Base-by-base conservation (phyloP, 805 yeast species). In the Yamadazyma sp. region DNA sequence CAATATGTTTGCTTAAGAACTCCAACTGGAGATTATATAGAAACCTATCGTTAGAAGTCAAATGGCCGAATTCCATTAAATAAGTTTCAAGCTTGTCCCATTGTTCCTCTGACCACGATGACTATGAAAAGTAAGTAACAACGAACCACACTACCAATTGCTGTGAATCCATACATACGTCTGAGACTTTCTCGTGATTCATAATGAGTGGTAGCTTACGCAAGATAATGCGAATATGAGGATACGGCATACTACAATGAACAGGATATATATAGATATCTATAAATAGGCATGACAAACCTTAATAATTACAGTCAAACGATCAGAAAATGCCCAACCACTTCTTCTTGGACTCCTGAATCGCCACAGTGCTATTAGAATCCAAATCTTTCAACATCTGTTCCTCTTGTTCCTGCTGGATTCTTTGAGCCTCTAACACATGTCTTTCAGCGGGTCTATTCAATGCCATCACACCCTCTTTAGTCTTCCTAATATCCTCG, bases 401-500 rank as follows among this genome's bases (percentile, higher is more conserved):
- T 50, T 69, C 93, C 53, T 86, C 95, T 36, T 77, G 73, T 40
- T 78, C 76, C 55, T 84, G 93, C 43, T 73, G 64, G 17, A 80
- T 66, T 43, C 84, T 67, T 56, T 84, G 85, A 0, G 93, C 95
- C 55, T 82, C 86, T 40, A 84, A 73, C 8, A 79, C 69, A 51
- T 86, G 95, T 46, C 78, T 75, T 47, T 80, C 76, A 37, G 79
- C 78, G 4, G 87, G 93, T 61, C 84, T 71, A 54, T 76, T 84
- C 63, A 77, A 64, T 3, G 77, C 82, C 42, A 55, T 63, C 13
- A 67, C 64, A 22, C 67, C 65, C 42, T 75, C 80, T 19, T 57
- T 60, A 5, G 78, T 73, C 52, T 53, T 53, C 51, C 70, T 53
- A 41, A 64, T 52, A 50, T 63, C 56, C 48, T 60, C 73, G 48